Conservation (phyloP, 306 rosid species). For the Dryas octopetala region DNA sequence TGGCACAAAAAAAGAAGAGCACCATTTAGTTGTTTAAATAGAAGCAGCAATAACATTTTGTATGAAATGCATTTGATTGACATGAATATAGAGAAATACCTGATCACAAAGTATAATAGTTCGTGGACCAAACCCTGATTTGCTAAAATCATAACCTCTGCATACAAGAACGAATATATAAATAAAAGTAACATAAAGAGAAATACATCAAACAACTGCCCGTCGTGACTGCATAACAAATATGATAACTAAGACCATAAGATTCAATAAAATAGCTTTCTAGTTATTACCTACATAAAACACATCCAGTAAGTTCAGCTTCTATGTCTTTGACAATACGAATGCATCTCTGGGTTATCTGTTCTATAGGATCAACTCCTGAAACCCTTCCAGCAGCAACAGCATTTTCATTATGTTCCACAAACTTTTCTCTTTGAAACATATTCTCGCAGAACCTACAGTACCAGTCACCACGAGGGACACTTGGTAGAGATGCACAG, state of each 20-base stretch:
- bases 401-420: conserved; percentile 68
- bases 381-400: conserved; percentile 88
- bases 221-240: conserved; percentile 16
- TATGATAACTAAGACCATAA: conserved; percentile 15
- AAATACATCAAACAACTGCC: conserved; percentile 9
- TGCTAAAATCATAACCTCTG: conserved; percentile 92
- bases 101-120: conserved; percentile 98
- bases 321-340: conserved; percentile 84
- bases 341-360: conserved; percentile 83
- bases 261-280: conserved; percentile 14
- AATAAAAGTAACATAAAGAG: conserved; percentile 22
- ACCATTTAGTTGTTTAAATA: background rate
- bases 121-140: conserved; percentile 98
- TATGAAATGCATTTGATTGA: background rate
- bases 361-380: conserved; percentile 90
- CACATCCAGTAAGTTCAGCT: conserved; percentile 87
- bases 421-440: conserved; percentile 66
- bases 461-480: conserved; percentile 86
- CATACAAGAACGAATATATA: conserved; percentile 27
- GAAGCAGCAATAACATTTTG: background rate
- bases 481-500: conserved; percentile 73
- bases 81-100: conserved; percentile 42
- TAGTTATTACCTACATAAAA: conserved; percentile 75
- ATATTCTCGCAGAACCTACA: conserved; percentile 84
- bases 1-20: conserved; percentile 27